These are phyloP conservation scores for Annulohypoxylon bovei DNA, from an alignment of 495 filamentous ascomycete genomes.

Conservation along the genomic window DNA sequence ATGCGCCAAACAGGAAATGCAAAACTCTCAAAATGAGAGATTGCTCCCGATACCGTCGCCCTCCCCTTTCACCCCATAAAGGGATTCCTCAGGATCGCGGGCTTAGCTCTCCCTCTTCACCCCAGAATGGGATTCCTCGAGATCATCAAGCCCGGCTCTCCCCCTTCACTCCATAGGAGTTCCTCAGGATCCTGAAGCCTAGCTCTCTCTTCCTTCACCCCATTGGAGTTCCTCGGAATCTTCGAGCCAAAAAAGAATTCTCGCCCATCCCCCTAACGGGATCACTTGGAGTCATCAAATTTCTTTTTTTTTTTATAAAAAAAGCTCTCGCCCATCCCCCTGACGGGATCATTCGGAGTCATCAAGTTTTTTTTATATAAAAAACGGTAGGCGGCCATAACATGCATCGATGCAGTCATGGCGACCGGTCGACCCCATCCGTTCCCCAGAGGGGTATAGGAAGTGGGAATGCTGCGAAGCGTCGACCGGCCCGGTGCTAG, in stretches of 20 bases:
- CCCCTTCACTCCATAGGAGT: neutral
- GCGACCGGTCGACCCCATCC: conserved; percentile 14
- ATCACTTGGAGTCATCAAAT: neutral
- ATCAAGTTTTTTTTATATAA: too few relatives aligned
- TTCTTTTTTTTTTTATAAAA: too few relatives aligned
- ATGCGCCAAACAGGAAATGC: conserved; percentile 12
- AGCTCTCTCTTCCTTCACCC: neutral
- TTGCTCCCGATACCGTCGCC: conserved; percentile 26
- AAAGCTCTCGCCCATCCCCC: neutral
- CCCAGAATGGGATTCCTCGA: neutral
- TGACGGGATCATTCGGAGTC: neutral
- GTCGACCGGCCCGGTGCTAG: neutral
- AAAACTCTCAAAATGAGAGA: neutral
- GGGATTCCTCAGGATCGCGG: conserved; percentile 24
- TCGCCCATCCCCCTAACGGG: neutral
- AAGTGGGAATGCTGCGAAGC: conserved; percentile 4
- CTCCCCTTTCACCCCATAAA: conserved; percentile 25
- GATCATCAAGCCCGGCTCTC: neutral
- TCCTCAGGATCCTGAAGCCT: neutral
- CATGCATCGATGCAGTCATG: conserved; percentile 19
- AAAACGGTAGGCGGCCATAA: conserved; percentile 34
- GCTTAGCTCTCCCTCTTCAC: neutral
- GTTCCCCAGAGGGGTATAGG: conserved; percentile 21
- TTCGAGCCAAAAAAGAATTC: neutral
- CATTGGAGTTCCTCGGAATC: too few relatives aligned